These are phyloP conservation scores for Centaurea solstitialis DNA, from an alignment of 129 eudicot species.

Conservation along the genomic window DNA sequence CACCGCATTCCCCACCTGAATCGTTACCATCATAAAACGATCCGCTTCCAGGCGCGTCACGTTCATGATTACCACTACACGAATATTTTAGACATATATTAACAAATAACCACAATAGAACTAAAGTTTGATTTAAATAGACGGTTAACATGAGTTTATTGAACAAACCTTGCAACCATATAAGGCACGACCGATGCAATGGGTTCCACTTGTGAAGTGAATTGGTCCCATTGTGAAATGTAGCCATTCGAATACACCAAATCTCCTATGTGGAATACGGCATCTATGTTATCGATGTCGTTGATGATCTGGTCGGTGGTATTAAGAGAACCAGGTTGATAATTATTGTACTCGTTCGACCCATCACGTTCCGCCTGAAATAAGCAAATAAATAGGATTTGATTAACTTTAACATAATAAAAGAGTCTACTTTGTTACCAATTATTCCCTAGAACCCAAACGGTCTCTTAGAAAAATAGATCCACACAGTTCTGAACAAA, in stretches of 20 bases:
- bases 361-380: constrained; percentile 91
- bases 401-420: neutral
- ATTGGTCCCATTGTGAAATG: constrained; percentile 91
- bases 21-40: constrained; percentile 62
- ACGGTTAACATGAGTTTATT: neutral
- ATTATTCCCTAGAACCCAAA: neutral
- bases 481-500: neutral
- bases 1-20: constrained; percentile 91
- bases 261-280: constrained; percentile 82
- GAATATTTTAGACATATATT: neutral
- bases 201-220: constrained; percentile 82
- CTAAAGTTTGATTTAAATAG: neutral
- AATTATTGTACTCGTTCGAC: constrained; percentile 69
- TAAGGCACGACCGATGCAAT: constrained; percentile 73
- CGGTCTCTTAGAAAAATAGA: neutral
- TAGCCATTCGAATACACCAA: constrained; percentile 73
- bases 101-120: neutral
- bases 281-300: constrained; percentile 66
- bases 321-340: constrained; percentile 86
- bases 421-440: neutral
- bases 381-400: neutral
- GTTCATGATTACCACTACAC: constrained; percentile 83
- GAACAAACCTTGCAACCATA: constrained; percentile 82
- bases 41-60: constrained; percentile 73
- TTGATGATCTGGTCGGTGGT: constrained; percentile 74